A percentile compares a stretch with the other conserved stretches of the same genome.
Evolutionary conservation across 208 protist species (phyloP).

Genomic region (Leishmania aethiopica): DNA sequence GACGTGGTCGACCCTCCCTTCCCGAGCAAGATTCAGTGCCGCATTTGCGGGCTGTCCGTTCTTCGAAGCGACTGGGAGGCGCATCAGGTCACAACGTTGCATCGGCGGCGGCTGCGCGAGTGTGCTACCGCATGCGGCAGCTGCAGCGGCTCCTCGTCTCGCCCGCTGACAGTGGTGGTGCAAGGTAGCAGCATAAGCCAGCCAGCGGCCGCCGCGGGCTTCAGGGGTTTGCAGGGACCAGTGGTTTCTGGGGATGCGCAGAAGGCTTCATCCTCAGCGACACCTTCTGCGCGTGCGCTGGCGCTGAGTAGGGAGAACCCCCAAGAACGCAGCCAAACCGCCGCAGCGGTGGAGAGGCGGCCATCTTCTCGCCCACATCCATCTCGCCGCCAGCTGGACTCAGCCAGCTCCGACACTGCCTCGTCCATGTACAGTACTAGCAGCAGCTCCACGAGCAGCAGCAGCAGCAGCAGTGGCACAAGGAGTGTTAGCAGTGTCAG

Average conservation of each 20-base stretch:
- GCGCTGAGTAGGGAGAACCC: neutral
- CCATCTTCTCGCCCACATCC: neutral
- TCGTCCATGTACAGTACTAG: slow-evolving; percentile 5
- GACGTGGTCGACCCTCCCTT: neutral
- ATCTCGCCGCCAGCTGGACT: neutral
- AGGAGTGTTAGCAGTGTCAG: neutral
- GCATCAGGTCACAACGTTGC: slow-evolving; percentile 22
- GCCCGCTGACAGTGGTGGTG: neutral
- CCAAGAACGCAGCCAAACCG: neutral
- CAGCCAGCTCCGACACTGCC: neutral
- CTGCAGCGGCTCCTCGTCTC: neutral
- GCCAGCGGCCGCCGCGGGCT: neutral
- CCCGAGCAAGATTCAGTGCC: neutral
- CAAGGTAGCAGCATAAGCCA: neutral
- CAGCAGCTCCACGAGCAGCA: slow-evolving; percentile 3
- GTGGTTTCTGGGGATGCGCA: neutral
- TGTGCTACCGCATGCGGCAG: neutral
- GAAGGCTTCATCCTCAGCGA: neutral
- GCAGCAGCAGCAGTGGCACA: neutral
- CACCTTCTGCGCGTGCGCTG: neutral
- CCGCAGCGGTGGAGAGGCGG: neutral
- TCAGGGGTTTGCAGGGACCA: neutral
- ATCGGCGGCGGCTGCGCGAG: slow-evolving; percentile 27
- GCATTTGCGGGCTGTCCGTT: neutral
- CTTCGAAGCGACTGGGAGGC: slow-evolving; percentile 12